These are phyloP conservation scores for Teratosphaeria destructans DNA, from an alignment of 2,329 filamentous ascomycete genomes.

Conservation along the genomic window DNA sequence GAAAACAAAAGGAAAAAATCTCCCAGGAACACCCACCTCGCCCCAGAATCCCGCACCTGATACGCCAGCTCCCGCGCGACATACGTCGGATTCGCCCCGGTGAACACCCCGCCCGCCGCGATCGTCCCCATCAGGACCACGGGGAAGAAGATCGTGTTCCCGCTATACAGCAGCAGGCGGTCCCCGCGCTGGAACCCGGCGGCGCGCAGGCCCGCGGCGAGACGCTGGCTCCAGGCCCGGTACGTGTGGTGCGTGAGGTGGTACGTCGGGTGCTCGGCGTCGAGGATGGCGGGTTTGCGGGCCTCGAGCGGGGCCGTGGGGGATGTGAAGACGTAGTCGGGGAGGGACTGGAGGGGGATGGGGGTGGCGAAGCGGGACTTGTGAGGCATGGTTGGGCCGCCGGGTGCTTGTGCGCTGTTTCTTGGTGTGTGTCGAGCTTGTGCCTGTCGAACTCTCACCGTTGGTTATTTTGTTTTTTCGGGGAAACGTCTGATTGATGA, in stretches of 20 bases:
- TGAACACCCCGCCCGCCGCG: constrained; percentile 71
- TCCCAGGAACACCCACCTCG: constrained; percentile 25
- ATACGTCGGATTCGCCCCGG: constrained; percentile 62
- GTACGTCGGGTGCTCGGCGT: constrained; percentile 57
- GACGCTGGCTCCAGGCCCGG: constrained; percentile 59
- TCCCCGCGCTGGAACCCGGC: constrained; percentile 58
- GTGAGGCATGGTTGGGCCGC: constrained; percentile 35
- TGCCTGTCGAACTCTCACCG: no score
- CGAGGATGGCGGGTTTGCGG: constrained; percentile 43
- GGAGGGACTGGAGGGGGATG: constrained; percentile 36
- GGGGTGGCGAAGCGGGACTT: constrained; percentile 40
- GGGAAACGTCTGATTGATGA: no score
- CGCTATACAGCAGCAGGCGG: constrained; percentile 61
- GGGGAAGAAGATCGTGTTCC: constrained; percentile 65
- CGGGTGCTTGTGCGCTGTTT: background rate
- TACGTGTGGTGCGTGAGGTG: constrained; percentile 54
- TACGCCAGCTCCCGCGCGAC: constrained; percentile 62
- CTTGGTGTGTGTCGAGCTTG: background rate
- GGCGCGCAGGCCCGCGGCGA: constrained; percentile 53
- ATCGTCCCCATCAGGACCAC: constrained; percentile 60
- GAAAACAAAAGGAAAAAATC: no score
- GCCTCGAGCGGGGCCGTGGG: constrained; percentile 30
- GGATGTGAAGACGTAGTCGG: constrained; percentile 41
- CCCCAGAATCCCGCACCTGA: constrained; percentile 62
- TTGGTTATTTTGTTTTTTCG: no score